A percentile compares a stretch with the other conserved stretches of the same genome.
Conservation (phyloP, 768 basidiomycete genomes). For the Lactarius quietus region DNA sequence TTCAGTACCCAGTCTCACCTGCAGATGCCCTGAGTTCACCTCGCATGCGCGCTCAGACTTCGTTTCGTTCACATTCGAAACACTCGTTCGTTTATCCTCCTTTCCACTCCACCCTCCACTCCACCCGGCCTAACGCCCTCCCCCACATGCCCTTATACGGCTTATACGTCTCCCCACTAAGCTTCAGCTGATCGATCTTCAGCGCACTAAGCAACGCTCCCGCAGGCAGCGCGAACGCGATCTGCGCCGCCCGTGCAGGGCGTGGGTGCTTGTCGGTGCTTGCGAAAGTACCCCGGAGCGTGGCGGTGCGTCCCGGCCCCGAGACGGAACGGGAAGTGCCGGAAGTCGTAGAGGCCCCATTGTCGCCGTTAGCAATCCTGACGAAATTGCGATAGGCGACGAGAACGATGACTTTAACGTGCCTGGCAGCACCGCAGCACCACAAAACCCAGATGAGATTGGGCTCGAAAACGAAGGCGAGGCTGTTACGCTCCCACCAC, state of each 20-base stretch:
- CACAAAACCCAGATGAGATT: slow-evolving; percentile 51
- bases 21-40: too few species aligned
- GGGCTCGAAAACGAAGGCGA: slow-evolving; percentile 44
- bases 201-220: slow-evolving; percentile 61
- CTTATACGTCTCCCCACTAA: slow-evolving; percentile 79
- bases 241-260: slow-evolving; percentile 68
- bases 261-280: slow-evolving; percentile 39
- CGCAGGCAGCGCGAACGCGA: slow-evolving; percentile 39
- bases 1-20: too few species aligned
- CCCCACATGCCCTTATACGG: slow-evolving; percentile 89
- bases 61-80: too few species aligned
- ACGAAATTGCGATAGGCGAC: slow-evolving; percentile 48
- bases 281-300: slow-evolving; percentile 68
- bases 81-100: too few species aligned
- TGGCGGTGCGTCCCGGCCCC: slow-evolving; percentile 34
- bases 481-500: slow-evolving; percentile 37
- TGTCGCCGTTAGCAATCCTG: slow-evolving; percentile 38
- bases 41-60: background rate
- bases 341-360: slow-evolving; percentile 41
- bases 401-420: slow-evolving; percentile 32
- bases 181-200: slow-evolving; percentile 81
- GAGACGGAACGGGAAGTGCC: slow-evolving; percentile 49
- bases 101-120: too few species aligned
- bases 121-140: slow-evolving; percentile 57
- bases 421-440: background rate